These are phyloP conservation scores for Metschnikowia baotianmanensis DNA, from an alignment of 805 yeast genomes.

Conservation along the genomic window DNA sequence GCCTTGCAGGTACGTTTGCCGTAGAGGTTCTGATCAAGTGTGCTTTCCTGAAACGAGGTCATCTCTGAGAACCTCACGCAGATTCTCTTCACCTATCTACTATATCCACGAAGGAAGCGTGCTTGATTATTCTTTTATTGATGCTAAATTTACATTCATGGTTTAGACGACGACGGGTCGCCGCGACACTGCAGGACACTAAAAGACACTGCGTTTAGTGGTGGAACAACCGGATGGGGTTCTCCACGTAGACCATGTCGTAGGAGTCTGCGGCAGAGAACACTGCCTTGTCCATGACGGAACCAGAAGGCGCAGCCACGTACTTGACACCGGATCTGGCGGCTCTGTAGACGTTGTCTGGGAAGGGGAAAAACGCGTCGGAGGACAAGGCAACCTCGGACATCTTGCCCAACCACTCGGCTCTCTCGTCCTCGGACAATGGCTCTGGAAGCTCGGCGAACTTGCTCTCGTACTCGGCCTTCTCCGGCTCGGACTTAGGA, in stretches of 20 bases:
- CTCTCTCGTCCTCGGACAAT: slow-evolving; percentile 76
- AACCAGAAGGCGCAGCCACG: slow-evolving; percentile 96
- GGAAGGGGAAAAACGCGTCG: slow-evolving; percentile 99
- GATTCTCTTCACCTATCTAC: too few species aligned
- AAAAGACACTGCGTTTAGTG: slow-evolving; percentile 53
- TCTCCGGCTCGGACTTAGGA: slow-evolving; percentile 90
- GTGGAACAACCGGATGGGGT: slow-evolving; percentile 97
- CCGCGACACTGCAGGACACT: not conserved
- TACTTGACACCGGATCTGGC: slow-evolving; percentile 94
- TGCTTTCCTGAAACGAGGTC: too few species aligned
- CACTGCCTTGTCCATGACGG: slow-evolving; percentile 96
- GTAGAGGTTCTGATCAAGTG: too few species aligned
- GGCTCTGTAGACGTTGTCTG: slow-evolving; percentile 98
- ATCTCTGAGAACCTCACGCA: too few species aligned
- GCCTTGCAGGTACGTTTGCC: too few species aligned
- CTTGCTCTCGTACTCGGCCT: slow-evolving; percentile 85
- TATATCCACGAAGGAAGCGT: too few species aligned
- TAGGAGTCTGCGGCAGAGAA: slow-evolving; percentile 92
- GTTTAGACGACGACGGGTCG: not conserved
- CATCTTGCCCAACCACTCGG: slow-evolving; percentile 80
- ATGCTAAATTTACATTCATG: not conserved
- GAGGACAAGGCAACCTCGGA: slow-evolving; percentile 88
- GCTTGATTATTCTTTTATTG: too few species aligned
- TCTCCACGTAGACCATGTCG: slow-evolving; percentile 90
- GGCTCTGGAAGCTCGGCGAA: slow-evolving; percentile 83